Conservation (phyloP, 805 yeast species). For the Soucietia sequanensis region DNA sequence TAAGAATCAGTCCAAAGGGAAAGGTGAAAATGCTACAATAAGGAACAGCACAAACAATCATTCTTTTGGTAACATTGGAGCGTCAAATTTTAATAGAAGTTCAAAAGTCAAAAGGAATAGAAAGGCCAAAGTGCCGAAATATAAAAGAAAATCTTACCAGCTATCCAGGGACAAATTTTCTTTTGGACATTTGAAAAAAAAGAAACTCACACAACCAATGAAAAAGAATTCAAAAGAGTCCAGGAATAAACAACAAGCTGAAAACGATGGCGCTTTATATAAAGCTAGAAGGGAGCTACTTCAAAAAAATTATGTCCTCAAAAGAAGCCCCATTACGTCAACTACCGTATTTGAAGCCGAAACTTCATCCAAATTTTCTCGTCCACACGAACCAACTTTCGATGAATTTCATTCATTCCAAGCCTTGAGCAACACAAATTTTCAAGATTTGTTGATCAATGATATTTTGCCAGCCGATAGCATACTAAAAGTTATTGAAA, state of each 20-base stretch:
- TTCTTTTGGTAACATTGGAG: too few species aligned
- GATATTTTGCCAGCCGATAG: constrained; percentile 9
- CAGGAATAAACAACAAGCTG: too few species aligned
- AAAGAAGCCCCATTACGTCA: constrained; percentile 22
- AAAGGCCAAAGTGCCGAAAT: background rate
- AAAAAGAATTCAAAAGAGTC: background rate
- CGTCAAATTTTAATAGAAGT: background rate
- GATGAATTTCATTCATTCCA: background rate
- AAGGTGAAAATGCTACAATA: too few species aligned
- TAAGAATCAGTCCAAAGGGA: too few species aligned
- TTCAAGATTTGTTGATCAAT: background rate
- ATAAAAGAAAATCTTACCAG: background rate
- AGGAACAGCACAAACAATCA: too few species aligned
- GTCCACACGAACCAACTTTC: background rate
- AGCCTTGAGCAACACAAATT: background rate
- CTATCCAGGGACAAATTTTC: too few species aligned
- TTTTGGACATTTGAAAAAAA: background rate
- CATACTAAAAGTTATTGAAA: constrained; percentile 14
- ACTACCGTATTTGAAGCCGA: constrained; percentile 38
- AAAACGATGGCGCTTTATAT: too few species aligned
- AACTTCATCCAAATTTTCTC: constrained; percentile 18
- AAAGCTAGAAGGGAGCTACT: constrained; percentile 7
- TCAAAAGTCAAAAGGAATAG: background rate
- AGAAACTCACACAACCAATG: background rate
- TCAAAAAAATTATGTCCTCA: constrained; percentile 10